Evolutionary conservation across 805 yeast genomes (phyloP).

Genomic region (Kodamaea kaohsiungensis): DNA sequence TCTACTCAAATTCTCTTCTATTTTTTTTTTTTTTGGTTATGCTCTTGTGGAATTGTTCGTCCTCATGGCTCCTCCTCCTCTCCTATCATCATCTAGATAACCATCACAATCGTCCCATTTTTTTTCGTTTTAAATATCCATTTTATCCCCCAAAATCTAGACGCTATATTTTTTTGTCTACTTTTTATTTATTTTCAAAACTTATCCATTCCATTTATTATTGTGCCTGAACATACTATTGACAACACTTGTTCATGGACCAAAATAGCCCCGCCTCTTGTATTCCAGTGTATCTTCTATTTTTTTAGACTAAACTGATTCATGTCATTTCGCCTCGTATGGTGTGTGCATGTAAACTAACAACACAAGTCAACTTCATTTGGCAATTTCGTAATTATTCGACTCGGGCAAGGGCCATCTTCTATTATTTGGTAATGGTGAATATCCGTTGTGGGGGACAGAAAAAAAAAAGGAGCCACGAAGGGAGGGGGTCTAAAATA

Average conservation of each 20-base stretch:
- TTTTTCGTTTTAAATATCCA: too few relatives aligned
- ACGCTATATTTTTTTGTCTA: neutral
- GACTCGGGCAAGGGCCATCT: too few relatives aligned
- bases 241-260: neutral
- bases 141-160: too few relatives aligned
- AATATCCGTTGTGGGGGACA: neutral
- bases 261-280: neutral
- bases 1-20: too few relatives aligned
- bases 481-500: neutral
- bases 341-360: neutral
- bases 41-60: too few relatives aligned
- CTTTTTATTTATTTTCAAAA: neutral
- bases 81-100: neutral
- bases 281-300: neutral
- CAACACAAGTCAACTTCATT: neutral
- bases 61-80: neutral
- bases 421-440: neutral
- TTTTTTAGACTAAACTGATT: neutral
- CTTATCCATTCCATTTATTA: neutral
- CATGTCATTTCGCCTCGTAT: neutral
- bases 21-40: too few relatives aligned
- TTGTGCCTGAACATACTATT: neutral
- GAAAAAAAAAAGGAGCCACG: too few relatives aligned
- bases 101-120: neutral
- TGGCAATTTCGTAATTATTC: too few relatives aligned